phyloP scores from a whole-genome alignment of 1,284 basidiomycete genomes.

The Moesziomyces globuligerus region DNA sequence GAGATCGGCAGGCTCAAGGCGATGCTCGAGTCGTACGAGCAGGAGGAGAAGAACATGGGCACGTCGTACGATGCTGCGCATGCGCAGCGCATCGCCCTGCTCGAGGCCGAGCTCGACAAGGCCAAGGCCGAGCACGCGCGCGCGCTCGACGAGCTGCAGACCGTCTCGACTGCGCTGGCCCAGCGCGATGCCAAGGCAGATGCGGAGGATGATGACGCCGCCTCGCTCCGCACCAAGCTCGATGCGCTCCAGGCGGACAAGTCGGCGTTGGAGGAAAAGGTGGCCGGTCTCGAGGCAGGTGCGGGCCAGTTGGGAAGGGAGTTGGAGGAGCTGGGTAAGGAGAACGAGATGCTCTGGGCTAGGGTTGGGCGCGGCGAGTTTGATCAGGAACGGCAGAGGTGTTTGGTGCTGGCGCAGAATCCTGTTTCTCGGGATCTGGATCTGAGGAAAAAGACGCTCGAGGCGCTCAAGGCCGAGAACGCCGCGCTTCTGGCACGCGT shows the following conservation, averaged over 20 bases:
- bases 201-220: constrained; percentile 2
- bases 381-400: constrained; percentile 76
- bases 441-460: constrained; percentile 75
- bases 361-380: constrained; percentile 75
- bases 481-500: constrained; percentile 72
- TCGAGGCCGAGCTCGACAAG: constrained; percentile 52
- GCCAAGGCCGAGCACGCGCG: constrained; percentile 13
- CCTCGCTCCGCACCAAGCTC: not conserved
- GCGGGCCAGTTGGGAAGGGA: constrained; percentile 63
- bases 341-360: constrained; percentile 77
- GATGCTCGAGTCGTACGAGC: constrained; percentile 46
- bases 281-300: constrained; percentile 46
- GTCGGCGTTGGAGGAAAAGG: constrained; percentile 49
- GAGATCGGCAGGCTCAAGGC: constrained; percentile 47
- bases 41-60: constrained; percentile 56
- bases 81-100: constrained; percentile 54
- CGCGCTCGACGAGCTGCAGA: constrained; percentile 14
- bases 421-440: constrained; percentile 80
- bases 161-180: constrained; percentile 1
- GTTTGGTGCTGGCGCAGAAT: constrained; percentile 78
- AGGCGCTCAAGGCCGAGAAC: constrained; percentile 79
- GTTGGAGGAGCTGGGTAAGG: constrained; percentile 76
- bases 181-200: constrained; percentile 21
- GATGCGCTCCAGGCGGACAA: constrained; percentile 5
- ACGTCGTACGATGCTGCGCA: constrained; percentile 57